phyloP scores from a whole-genome alignment of 768 basidiomycete species.

The Lactarius psammicola region DNA sequence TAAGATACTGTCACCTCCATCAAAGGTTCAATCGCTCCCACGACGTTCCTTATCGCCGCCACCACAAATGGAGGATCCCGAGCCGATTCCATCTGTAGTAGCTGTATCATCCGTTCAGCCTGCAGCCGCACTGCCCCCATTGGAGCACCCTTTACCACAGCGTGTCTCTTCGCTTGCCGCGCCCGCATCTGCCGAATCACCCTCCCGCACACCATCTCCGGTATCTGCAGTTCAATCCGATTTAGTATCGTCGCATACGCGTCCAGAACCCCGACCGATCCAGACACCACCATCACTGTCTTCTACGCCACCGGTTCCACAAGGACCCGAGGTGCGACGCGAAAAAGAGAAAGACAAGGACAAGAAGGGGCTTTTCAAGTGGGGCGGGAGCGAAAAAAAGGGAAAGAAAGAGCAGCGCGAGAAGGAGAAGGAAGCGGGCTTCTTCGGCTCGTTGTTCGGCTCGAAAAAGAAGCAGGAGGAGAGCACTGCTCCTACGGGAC shows the following conservation, averaged over 20 bases:
- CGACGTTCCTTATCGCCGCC: constrained; percentile 24
- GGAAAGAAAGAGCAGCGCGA: constrained; percentile 56
- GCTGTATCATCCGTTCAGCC: constrained; percentile 3
- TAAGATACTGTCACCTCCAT: constrained; percentile 13
- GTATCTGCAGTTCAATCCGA: constrained; percentile 19
- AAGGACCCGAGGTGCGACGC: constrained; percentile 77
- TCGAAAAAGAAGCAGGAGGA: constrained; percentile 87
- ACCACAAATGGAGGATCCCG: constrained; percentile 1
- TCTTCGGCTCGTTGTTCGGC: constrained; percentile 91
- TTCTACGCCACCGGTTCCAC: constrained; percentile 34
- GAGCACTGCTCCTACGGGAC: constrained; percentile 40
- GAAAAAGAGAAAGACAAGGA: constrained; percentile 67
- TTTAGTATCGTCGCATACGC: not conserved
- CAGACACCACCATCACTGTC: constrained; percentile 18
- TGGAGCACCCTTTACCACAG: constrained; percentile 26
- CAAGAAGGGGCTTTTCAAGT: constrained; percentile 51
- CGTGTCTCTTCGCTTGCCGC: constrained; percentile 39
- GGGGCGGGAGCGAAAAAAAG: constrained; percentile 44
- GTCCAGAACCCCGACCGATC: constrained; percentile 24
- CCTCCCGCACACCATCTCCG: constrained; percentile 60
- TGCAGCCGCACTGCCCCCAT: constrained; percentile 16
- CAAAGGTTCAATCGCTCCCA: constrained; percentile 13
- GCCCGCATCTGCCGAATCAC: constrained; percentile 41
- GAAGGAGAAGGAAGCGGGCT: constrained; percentile 72
- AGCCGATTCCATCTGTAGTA: constrained; percentile 8